phyloP scores from a whole-genome alignment of 306 rosid genomes.

The Quercus wislizeni region DNA sequence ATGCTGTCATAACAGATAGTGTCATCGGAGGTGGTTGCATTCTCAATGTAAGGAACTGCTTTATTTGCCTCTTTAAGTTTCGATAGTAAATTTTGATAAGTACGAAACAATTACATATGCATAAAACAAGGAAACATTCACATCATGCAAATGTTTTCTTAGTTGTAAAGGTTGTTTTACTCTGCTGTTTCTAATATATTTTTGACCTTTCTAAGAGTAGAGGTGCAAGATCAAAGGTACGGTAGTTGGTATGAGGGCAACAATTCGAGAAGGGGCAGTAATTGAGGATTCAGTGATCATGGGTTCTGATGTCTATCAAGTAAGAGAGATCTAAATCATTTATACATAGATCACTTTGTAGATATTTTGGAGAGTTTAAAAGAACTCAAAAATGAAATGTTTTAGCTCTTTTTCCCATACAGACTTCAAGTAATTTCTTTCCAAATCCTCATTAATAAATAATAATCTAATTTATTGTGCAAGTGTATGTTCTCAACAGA shows the following conservation, averaged over 20 bases:
- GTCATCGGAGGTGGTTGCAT: slow-evolving; percentile 45
- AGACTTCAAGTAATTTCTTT: background rate
- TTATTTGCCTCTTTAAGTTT: background rate
- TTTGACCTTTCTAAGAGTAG: slow-evolving; percentile 25
- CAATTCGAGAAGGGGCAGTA: slow-evolving; percentile 31
- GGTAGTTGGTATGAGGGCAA: slow-evolving; percentile 29
- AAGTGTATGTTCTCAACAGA: background rate
- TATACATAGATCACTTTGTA: background rate
- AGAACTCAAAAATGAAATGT: background rate
- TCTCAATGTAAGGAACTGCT: slow-evolving; percentile 28
- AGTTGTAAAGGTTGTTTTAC: background rate
- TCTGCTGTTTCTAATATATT: background rate
- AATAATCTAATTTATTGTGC: background rate
- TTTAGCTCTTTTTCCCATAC: too few relatives aligned
- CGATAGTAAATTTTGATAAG: background rate
- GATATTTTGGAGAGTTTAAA: background rate
- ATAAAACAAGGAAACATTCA: background rate
- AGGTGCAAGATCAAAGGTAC: slow-evolving; percentile 38
- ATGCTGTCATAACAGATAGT: slow-evolving; percentile 32
- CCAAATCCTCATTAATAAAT: background rate
- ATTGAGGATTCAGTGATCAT: slow-evolving; percentile 39
- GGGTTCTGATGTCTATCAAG: slow-evolving; percentile 35
- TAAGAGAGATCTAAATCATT: background rate
- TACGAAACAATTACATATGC: background rate
- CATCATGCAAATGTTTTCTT: background rate